Conservation (phyloP, 2,329 filamentous ascomycete species). For the Aspergillus sclerotialis region DNA sequence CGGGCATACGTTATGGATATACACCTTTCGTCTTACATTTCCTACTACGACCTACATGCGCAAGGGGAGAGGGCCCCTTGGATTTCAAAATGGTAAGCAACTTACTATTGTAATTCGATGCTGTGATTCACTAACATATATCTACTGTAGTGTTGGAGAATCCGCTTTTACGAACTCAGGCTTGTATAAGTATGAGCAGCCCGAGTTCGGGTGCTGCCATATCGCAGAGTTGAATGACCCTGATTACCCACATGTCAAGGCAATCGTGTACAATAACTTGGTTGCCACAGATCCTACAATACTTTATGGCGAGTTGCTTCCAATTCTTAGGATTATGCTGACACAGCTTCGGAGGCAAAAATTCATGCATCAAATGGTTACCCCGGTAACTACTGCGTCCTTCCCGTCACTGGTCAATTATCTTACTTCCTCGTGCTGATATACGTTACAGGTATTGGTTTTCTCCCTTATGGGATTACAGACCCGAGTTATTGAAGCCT, state of each 20-base stretch:
- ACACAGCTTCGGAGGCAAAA: conserved; percentile 3
- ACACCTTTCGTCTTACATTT: conserved; percentile 4
- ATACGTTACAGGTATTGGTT: conserved; percentile 7
- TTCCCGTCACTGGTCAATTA: not conserved
- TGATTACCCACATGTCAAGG: conserved; percentile 9
- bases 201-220: conserved; percentile 6
- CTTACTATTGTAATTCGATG: not conserved
- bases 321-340: conserved; percentile 9
- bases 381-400: conserved; percentile 6
- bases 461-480: conserved; percentile 11
- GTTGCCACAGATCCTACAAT: conserved; percentile 6
- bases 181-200: conserved; percentile 7
- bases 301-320: conserved; percentile 9
- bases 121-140: conserved; percentile 1
- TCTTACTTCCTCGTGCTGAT: conserved; percentile 2
- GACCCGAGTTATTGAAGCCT: conserved; percentile 10
- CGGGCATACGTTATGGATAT: conserved; percentile 4
- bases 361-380: conserved; percentile 8
- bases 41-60: not conserved
- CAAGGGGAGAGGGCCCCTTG: conserved; percentile 3
- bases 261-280: conserved; percentile 11
- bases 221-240: conserved; percentile 5
- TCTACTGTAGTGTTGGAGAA: conserved; percentile 7
- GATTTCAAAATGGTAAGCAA: conserved; percentile 5
- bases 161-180: conserved; percentile 5